phyloP scores from a whole-genome alignment of 768 basidiomycete species.

The Agrocybe pediades region DNA sequence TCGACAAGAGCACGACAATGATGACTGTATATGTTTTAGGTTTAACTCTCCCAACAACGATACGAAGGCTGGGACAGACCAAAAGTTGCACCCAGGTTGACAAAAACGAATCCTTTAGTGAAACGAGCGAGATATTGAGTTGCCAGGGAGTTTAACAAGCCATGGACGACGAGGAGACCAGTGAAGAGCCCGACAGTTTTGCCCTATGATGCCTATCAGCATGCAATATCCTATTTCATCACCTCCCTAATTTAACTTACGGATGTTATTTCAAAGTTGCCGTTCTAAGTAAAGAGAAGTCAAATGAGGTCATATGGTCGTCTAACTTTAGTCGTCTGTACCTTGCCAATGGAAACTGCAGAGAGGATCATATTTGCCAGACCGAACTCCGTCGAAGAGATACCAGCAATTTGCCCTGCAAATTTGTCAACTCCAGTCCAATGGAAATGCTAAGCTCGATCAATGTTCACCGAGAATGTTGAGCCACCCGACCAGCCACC shows the following conservation, averaged over 20 bases:
- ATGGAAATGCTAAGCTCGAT: neutral
- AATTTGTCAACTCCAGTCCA: slow-evolving; percentile 2
- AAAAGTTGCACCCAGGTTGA: slow-evolving; percentile 82
- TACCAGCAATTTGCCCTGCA: slow-evolving; percentile 77
- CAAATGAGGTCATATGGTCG: neutral
- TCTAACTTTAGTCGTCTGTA: slow-evolving; percentile 15
- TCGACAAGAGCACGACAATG: slow-evolving; percentile 81
- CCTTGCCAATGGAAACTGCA: slow-evolving; percentile 67
- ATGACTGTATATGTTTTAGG: slow-evolving; percentile 51
- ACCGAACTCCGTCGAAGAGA: slow-evolving; percentile 87
- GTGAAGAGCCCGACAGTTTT: slow-evolving; percentile 80
- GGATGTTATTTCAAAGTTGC: slow-evolving; percentile 58
- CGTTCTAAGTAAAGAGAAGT: slow-evolving; percentile 38
- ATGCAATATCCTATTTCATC: neutral
- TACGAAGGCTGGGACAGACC: slow-evolving; percentile 35
- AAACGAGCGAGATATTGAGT: slow-evolving; percentile 75
- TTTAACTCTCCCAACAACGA: neutral
- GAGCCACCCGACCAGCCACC: slow-evolving; percentile 83
- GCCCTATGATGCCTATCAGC: slow-evolving; percentile 34
- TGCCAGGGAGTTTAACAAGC: slow-evolving; percentile 72
- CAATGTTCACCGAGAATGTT: slow-evolving; percentile 65
- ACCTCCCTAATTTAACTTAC: slow-evolving; percentile 22
- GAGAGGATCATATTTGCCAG: slow-evolving; percentile 78
- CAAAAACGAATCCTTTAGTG: slow-evolving; percentile 80
- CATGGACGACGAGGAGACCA: slow-evolving; percentile 78